These are phyloP conservation scores for Starmerella sirachaensis DNA, from an alignment of 805 yeast species.

Conservation along the genomic window DNA sequence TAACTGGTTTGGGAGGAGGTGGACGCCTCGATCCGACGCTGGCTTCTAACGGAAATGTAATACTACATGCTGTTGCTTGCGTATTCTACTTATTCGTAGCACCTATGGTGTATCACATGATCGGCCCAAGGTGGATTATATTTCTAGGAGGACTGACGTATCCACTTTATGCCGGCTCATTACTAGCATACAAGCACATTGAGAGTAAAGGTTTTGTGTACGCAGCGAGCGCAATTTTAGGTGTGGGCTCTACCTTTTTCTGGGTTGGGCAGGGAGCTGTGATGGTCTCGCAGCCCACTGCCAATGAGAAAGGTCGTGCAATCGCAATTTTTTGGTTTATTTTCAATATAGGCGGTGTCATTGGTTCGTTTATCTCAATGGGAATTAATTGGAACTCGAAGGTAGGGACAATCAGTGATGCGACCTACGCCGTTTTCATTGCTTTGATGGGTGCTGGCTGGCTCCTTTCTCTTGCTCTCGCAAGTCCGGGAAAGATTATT, in stretches of 20 bases:
- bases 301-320: conserved; percentile 39
- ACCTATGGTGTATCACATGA: conserved; percentile 21
- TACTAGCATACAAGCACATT: conserved; percentile 37
- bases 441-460: conserved; percentile 41
- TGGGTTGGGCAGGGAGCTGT: conserved; percentile 52
- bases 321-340: conserved; percentile 48
- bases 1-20: conserved; percentile 24
- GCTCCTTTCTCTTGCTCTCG: conserved; percentile 23
- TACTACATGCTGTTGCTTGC: conserved; percentile 23
- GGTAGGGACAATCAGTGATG: conserved; percentile 32
- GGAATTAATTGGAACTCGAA: conserved; percentile 37
- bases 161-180: conserved; percentile 40
- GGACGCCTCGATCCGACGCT: conserved; percentile 25
- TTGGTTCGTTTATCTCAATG: conserved; percentile 46
- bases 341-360: conserved; percentile 50
- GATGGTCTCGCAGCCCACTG: conserved; percentile 43
- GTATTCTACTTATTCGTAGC: conserved; percentile 22
- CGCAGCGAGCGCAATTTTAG: conserved; percentile 46
- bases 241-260: conserved; percentile 40
- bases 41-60: conserved; percentile 25
- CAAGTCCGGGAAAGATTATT: conserved; percentile 1
- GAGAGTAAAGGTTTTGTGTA: conserved; percentile 42
- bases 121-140: conserved; percentile 27
- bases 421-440: conserved; percentile 44
- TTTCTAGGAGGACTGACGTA: conserved; percentile 45